A percentile compares a stretch with the other conserved stretches of the same genome.
phyloP scores from a whole-genome alignment of 225 moss, liverwort and hornwort species.

The Marchantia paleacea region DNA sequence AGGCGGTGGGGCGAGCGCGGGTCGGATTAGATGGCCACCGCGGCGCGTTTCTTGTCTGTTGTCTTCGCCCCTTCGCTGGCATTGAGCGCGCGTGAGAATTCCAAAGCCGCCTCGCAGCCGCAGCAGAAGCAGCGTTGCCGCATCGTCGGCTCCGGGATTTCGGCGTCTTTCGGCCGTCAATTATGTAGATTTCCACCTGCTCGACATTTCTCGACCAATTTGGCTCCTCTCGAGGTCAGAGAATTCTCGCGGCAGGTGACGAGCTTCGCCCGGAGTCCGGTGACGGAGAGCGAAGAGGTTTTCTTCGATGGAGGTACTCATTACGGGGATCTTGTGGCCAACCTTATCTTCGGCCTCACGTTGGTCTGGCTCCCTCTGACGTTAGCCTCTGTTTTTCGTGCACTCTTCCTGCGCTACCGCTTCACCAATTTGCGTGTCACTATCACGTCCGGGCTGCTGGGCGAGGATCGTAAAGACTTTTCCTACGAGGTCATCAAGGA shows the following conservation, averaged over 20 bases:
- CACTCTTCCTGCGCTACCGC: slow-evolving; percentile 55
- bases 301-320: slow-evolving; percentile 67
- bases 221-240: not conserved
- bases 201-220: not conserved
- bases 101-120: not conserved
- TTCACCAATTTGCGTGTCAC: slow-evolving; percentile 59
- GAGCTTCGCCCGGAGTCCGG: slow-evolving; percentile 4
- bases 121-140: not conserved
- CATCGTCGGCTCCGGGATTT: not conserved
- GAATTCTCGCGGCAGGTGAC: slow-evolving; percentile 7
- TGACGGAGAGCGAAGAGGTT: slow-evolving; percentile 42
- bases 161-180: not conserved
- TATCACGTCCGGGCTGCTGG: slow-evolving; percentile 52
- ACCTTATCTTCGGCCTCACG: slow-evolving; percentile 55
- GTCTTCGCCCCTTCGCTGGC: slow-evolving; percentile 2
- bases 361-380: slow-evolving; percentile 65
- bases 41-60: not conserved
- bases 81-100: not conserved
- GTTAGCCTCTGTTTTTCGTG: slow-evolving; percentile 45
- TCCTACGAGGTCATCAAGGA: slow-evolving; percentile 56
- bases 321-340: slow-evolving; percentile 52
- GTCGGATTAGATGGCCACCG: slow-evolving; percentile 16
- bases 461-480: slow-evolving; percentile 61
- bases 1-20: not conserved
- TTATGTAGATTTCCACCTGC: not conserved